Evolutionary conservation across 805 yeast genomes (phyloP).

Genomic region (Cyberlindnera mississippiensis): DNA sequence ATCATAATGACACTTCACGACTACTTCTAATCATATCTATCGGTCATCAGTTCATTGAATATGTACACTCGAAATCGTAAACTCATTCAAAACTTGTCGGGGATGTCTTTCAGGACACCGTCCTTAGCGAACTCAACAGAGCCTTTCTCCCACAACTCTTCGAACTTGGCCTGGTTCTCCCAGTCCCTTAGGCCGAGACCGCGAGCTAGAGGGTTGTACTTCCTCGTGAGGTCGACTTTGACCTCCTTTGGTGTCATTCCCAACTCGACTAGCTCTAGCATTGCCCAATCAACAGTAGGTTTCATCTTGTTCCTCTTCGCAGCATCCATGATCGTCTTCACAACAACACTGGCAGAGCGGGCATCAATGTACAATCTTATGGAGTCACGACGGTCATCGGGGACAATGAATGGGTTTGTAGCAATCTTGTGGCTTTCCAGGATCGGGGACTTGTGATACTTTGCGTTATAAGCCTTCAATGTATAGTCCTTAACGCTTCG

Average conservation of each 20-base stretch:
- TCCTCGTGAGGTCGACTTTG: constrained; percentile 12
- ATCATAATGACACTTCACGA: too few relatives aligned
- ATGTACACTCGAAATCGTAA: too few relatives aligned
- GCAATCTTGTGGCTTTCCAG: constrained; percentile 3
- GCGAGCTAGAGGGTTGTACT: constrained; percentile 5
- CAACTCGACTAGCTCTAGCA: constrained; percentile 14
- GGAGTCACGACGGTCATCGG: not conserved
- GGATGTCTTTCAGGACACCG: constrained; percentile 3
- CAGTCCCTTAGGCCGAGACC: constrained; percentile 14
- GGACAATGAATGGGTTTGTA: constrained; percentile 20
- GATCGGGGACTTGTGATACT: not conserved
- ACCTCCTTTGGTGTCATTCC: constrained; percentile 20
- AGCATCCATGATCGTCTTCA: constrained; percentile 21
- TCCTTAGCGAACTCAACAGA: constrained; percentile 8
- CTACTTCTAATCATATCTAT: too few relatives aligned
- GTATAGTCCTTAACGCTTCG: constrained; percentile 15
- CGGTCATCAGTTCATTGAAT: too few relatives aligned
- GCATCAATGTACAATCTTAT: constrained; percentile 14
- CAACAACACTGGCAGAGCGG: constrained; percentile 12
- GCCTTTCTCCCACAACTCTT: constrained; percentile 7
- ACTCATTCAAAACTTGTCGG: too few relatives aligned
- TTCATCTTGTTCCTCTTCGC: constrained; percentile 10
- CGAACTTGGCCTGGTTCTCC: constrained; percentile 8
- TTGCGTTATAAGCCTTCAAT: constrained; percentile 3
- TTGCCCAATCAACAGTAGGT: constrained; percentile 16